Percentiles rank a stretch among this genome's conserved stretches.
phyloP scores from a whole-genome alignment of 2,329 filamentous ascomycete species.

The Botryotinia convoluta region DNA sequence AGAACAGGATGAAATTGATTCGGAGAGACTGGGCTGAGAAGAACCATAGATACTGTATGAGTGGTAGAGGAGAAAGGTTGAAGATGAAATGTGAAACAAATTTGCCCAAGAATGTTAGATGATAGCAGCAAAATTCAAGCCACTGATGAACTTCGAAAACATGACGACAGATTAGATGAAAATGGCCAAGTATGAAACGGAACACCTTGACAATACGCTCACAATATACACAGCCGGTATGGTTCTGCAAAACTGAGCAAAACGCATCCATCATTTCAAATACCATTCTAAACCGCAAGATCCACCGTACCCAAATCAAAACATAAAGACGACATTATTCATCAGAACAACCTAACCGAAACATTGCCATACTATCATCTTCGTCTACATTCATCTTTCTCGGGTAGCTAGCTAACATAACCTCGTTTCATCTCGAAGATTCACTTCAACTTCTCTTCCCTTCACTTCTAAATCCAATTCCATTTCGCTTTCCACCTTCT shows the following conservation, averaged over 20 bases:
- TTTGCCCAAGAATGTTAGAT: neutral
- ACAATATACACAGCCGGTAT: neutral
- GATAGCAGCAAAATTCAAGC: neutral
- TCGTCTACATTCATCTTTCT: too few species aligned
- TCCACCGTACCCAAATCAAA: too few species aligned
- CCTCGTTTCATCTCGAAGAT: neutral
- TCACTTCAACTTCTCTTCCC: neutral
- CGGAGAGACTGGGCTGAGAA: fast-evolving
- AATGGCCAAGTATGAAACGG: neutral
- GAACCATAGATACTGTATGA: neutral
- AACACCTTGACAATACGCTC: neutral
- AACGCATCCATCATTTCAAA: fast-evolving
- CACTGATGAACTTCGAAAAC: too few species aligned
- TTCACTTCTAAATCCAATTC: neutral
- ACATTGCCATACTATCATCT: neutral
- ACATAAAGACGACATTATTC: fast-evolving
- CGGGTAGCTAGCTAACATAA: neutral
- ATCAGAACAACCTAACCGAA: neutral
- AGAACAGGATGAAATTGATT: neutral
- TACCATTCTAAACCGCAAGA: fast-evolving
- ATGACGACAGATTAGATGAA: neutral
- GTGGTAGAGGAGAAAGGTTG: fast-evolving
- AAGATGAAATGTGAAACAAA: neutral
- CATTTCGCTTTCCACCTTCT: neutral
- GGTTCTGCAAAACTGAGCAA: neutral